phyloP scores from a whole-genome alignment of 768 basidiomycete species.

The Dentipellis sp. region DNA sequence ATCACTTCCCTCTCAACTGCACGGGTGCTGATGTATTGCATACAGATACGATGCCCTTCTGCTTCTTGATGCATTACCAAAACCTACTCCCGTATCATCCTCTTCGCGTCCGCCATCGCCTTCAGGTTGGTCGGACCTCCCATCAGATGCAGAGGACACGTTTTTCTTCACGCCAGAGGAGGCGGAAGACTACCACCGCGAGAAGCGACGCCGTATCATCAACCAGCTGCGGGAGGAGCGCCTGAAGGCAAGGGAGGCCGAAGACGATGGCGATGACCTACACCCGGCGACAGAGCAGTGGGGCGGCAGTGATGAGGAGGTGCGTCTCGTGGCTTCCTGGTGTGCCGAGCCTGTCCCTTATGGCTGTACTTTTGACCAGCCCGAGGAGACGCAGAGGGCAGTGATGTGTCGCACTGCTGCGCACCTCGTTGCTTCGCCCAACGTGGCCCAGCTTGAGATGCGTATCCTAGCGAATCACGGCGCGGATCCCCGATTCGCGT shows the following conservation, averaged over 20 bases:
- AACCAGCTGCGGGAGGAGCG: conserved; percentile 56
- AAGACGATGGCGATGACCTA: conserved; percentile 13
- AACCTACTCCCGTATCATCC: conserved; percentile 5
- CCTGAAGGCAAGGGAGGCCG: conserved; percentile 43
- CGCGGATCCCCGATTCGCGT: conserved; percentile 68
- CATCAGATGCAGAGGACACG: conserved; percentile 78
- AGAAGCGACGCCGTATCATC: conserved; percentile 57
- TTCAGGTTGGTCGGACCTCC: conserved; percentile 74
- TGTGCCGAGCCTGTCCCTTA: neutral
- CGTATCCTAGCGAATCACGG: conserved; percentile 85
- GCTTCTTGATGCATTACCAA: conserved; percentile 46
- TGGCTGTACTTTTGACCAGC: conserved; percentile 26
- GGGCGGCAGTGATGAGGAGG: conserved; percentile 70
- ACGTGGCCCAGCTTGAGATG: conserved; percentile 77
- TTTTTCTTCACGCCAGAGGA: conserved; percentile 72
- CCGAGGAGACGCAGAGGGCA: conserved; percentile 45
- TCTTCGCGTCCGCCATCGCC: conserved; percentile 31
- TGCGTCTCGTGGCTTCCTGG: conserved; percentile 17
- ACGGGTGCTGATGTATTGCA: neutral
- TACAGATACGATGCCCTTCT: conserved; percentile 76
- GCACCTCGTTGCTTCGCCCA: conserved; percentile 62
- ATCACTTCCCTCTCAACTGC: neutral
- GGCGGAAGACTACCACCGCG: conserved; percentile 51
- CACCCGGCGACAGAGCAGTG: conserved; percentile 32
- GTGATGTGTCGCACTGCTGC: conserved; percentile 70